A percentile compares a stretch with the other conserved stretches of the same genome.
Conservation (phyloP, 1,284 basidiomycete genomes). For the Tremellales sp. region DNA sequence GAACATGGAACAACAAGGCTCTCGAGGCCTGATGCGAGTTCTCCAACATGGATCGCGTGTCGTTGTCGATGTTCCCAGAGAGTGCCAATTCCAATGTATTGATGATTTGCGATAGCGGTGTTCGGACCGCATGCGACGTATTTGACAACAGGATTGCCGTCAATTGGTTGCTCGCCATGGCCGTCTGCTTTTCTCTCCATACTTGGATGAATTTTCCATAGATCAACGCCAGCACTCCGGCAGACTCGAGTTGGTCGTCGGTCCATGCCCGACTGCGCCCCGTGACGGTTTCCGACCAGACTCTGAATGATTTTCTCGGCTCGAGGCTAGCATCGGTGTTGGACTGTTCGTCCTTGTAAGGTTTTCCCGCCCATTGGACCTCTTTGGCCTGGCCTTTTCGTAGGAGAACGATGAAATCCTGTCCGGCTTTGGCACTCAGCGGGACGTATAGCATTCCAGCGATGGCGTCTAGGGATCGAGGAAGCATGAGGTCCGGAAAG, state of each 20-base stretch:
- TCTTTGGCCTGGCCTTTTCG: constrained; percentile 70
- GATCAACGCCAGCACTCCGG: constrained; percentile 76
- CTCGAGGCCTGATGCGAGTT: constrained; percentile 79
- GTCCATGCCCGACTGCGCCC: constrained; percentile 74
- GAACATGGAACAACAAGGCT: constrained; percentile 75
- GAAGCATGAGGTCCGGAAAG: constrained; percentile 70
- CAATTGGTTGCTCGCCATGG: constrained; percentile 70
- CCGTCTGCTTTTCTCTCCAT: constrained; percentile 80
- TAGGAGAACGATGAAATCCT: constrained; percentile 74
- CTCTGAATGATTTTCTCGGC: constrained; percentile 74
- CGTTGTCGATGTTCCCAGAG: constrained; percentile 69
- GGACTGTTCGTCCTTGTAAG: constrained; percentile 55
- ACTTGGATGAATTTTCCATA: constrained; percentile 68
- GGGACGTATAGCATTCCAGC: constrained; percentile 78
- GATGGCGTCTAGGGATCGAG: constrained; percentile 65
- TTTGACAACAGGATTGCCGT: constrained; percentile 80
- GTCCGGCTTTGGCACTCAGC: constrained; percentile 60
- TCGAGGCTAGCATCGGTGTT: constrained; percentile 55
- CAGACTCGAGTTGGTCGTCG: constrained; percentile 83
- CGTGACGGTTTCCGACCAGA: constrained; percentile 73
- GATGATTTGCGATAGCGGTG: constrained; percentile 42
- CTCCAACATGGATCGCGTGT: constrained; percentile 73
- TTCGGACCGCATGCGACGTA: constrained; percentile 75
- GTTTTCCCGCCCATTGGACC: constrained; percentile 76
- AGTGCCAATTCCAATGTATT: constrained; percentile 83